Conservation (phyloP, 2,329 filamentous ascomycete species). For the Microascus cirrosus region DNA sequence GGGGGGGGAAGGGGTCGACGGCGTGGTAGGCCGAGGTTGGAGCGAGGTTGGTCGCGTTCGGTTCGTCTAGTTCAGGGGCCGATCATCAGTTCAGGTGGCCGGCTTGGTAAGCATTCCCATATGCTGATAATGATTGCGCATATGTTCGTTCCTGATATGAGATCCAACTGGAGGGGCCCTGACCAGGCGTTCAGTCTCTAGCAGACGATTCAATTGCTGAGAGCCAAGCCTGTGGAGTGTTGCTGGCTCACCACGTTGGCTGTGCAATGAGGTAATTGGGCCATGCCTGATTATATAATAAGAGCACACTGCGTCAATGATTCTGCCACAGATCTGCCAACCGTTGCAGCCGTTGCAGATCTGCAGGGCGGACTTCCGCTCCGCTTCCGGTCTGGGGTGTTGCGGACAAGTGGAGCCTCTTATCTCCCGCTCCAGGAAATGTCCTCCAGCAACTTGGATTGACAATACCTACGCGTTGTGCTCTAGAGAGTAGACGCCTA, state of each 20-base stretch:
- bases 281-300: neutral
- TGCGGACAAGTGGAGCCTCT: neutral
- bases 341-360: neutral
- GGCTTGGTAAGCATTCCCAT: too few relatives aligned
- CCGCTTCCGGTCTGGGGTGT: neutral
- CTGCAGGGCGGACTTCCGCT: neutral
- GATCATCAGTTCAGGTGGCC: too few relatives aligned
- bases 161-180: too few relatives aligned
- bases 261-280: neutral
- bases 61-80: too few relatives aligned
- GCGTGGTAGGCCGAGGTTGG: neutral
- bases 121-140: too few relatives aligned
- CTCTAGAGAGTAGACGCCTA: too few relatives aligned
- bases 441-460: too few relatives aligned
- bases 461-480: too few relatives aligned
- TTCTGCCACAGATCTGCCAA: neutral
- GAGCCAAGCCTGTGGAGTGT: neutral
- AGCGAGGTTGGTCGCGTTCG: neutral
- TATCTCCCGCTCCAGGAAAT: neutral
- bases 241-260: neutral
- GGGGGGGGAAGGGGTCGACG: neutral
- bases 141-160: too few relatives aligned
- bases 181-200: neutral
- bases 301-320: neutral
- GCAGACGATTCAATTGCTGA: neutral